Percentiles rank a stretch among this genome's conserved stretches.
Conservation (phyloP, 257 asterid species). For the Haberlea rhodopensis region DNA sequence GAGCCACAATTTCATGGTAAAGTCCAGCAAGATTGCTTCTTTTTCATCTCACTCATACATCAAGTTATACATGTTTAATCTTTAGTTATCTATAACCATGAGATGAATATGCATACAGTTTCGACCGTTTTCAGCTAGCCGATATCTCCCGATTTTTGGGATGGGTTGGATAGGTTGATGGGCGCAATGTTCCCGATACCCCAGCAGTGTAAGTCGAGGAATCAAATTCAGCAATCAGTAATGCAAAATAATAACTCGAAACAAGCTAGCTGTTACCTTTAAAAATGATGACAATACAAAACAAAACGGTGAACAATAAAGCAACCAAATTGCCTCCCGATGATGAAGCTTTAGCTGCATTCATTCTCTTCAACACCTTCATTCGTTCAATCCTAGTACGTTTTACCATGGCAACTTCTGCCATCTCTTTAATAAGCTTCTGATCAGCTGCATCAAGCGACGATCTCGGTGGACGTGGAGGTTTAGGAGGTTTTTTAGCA, state of each 20-base stretch:
- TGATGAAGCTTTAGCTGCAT: constrained; percentile 50
- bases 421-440: constrained; percentile 70
- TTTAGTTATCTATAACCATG: background rate
- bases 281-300: constrained; percentile 58
- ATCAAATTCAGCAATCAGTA: background rate
- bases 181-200: too few species aligned
- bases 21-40: background rate
- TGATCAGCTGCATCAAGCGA: constrained; percentile 87
- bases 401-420: constrained; percentile 63
- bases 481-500: constrained; percentile 74
- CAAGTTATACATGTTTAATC: background rate
- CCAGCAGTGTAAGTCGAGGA: too few species aligned
- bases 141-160: too few species aligned
- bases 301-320: constrained; percentile 60
- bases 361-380: constrained; percentile 73
- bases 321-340: constrained; percentile 61
- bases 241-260: background rate
- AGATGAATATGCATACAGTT: background rate
- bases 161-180: too few species aligned
- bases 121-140: background rate
- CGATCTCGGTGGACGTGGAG: constrained; percentile 79
- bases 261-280: constrained; percentile 48
- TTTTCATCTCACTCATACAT: background rate
- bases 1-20: background rate
- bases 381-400: constrained; percentile 75